Base-by-base conservation (phyloP, 225 moss, liverwort and hornwort genomes). In the Marchantia paleacea region DNA sequence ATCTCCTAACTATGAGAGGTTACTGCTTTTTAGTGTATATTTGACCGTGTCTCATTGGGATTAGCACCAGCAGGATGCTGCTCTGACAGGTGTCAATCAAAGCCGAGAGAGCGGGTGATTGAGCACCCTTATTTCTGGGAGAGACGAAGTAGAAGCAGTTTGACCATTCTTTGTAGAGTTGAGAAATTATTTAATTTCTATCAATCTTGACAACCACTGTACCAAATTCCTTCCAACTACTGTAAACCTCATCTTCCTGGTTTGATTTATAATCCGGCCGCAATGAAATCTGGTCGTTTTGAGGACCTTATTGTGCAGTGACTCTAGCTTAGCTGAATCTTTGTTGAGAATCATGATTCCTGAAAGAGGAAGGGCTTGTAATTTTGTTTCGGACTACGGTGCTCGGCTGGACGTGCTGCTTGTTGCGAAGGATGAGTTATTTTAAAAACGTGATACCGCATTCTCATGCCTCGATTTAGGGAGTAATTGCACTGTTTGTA, bases 81-180 rank as follows among this genome's bases (percentile, higher is more conserved):
- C 55, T 85, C 76, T 79, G 67, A 68, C 55, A 68, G 68, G 79
- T 80, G 76, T 76, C 80, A n/a, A 58, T 65, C 73, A 52, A 69
- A 82, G 82, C 66, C 73, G 52, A 69, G 62, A 39, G 49, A 53
- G 49, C 62, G 80, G 85, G 82, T 80, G 82, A 60, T 77, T 68
- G 79, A 80, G 64, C 75, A 74, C 85, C 85, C 85, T 73, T 76
- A 80, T 82, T 65, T 82, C 80, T 64, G 79, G 25, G 52, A 39
- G 79, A 79, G 79, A 57, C 76, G 66, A 85, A 76, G 82, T 80
- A 82, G 61, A 80, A 80, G 73, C 61, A 73, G 85, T 79, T 82
- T 72, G 80, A 82, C 85, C 85, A 85, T 85, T 85, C 85, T 85
- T 85, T 85, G 82, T 85, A 85, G 82, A 82, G 77, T 77, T 82